These are phyloP conservation scores for Ceratocystis huliohia DNA, from an alignment of 2,329 filamentous ascomycete species.

Conservation along the genomic window DNA sequence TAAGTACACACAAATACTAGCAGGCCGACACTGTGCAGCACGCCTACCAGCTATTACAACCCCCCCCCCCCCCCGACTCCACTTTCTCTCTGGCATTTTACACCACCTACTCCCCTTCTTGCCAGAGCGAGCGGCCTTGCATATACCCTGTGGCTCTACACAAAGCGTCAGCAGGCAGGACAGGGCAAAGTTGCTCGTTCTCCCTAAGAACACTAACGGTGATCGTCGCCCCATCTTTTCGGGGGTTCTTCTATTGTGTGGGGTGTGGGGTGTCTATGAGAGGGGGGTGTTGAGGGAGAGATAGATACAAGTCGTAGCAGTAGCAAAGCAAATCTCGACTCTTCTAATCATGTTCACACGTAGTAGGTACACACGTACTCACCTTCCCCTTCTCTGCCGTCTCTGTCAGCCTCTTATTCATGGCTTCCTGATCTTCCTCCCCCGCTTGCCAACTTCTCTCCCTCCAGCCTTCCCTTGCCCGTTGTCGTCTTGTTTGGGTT, in stretches of 20 bases:
- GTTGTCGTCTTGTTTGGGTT: constrained; percentile 4
- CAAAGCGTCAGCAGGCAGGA: neutral
- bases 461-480: neutral
- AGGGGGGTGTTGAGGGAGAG: too few relatives aligned
- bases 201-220: neutral
- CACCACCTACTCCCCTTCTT: neutral
- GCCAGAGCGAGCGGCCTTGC: neutral
- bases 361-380: neutral
- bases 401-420: neutral
- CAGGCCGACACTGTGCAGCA: too few relatives aligned
- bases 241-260: neutral
- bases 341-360: too few relatives aligned
- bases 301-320: neutral
- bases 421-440: neutral
- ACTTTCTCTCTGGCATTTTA: too few relatives aligned
- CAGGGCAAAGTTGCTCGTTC: too few relatives aligned
- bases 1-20: too few relatives aligned
- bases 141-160: neutral
- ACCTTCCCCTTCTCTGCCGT: neutral
- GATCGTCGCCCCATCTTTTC: neutral
- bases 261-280: neutral
- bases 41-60: too few relatives aligned
- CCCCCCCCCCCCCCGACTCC: too few relatives aligned
- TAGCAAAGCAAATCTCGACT: neutral
- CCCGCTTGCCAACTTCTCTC: neutral